Percentiles rank a stretch among this genome's conserved stretches.
Evolutionary conservation across 2,329 filamentous ascomycete genomes (phyloP).

Genomic region (Cytospora piceicola): DNA sequence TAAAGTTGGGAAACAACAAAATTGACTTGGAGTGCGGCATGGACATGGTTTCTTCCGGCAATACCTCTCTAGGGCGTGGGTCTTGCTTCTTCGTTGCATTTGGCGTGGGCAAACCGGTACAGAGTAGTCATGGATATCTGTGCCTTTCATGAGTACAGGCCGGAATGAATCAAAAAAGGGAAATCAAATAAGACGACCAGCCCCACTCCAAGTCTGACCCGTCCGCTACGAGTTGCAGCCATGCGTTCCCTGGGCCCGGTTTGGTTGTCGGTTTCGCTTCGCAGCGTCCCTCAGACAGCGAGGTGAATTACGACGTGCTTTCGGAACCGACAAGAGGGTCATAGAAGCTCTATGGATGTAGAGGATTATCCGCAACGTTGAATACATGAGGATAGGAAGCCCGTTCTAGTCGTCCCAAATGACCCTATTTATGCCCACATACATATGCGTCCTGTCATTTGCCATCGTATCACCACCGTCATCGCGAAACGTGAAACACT

Average conservation of each 20-base stretch:
- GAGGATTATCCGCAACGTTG: slow-evolving; percentile 6
- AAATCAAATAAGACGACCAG: slow-evolving; percentile 32
- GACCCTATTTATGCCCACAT: not conserved
- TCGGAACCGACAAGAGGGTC: slow-evolving; percentile 13
- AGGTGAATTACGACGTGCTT: slow-evolving; percentile 15
- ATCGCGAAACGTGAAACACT: not conserved
- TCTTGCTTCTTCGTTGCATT: slow-evolving; percentile 54
- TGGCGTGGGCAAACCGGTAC: slow-evolving; percentile 46
- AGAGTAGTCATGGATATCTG: slow-evolving; percentile 43
- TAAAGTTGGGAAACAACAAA: slow-evolving; percentile 60
- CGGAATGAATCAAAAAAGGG: slow-evolving; percentile 42
- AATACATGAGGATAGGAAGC: slow-evolving; percentile 20
- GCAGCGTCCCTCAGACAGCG: slow-evolving; percentile 1
- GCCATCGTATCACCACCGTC: not conserved
- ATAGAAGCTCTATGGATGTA: slow-evolving; percentile 9
- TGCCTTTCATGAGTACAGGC: slow-evolving; percentile 40
- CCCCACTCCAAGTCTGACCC: slow-evolving; percentile 30
- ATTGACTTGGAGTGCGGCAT: slow-evolving; percentile 41
- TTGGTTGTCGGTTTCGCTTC: slow-evolving; percentile 5
- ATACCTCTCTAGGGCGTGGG: slow-evolving; percentile 50
- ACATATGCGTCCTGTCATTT: not conserved
- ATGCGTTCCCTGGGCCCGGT: not conserved
- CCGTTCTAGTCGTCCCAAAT: not conserved
- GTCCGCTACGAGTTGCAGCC: slow-evolving; percentile 16
- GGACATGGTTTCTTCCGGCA: slow-evolving; percentile 45